phyloP scores from a whole-genome alignment of 352 stramenopile species.

The Elongisporangium senticosum region DNA sequence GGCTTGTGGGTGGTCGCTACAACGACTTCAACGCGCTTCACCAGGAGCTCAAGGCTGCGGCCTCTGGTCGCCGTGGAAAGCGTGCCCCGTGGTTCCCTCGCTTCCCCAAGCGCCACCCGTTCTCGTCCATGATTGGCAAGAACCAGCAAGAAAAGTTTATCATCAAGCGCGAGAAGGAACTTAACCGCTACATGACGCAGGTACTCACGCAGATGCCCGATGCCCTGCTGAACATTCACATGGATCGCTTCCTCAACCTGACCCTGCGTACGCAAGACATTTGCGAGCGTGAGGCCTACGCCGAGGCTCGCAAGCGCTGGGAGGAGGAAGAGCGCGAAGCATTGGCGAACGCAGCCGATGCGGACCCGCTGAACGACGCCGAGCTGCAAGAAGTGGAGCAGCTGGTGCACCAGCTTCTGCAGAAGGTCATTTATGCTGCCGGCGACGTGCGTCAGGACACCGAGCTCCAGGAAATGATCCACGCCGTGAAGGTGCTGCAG shows the following conservation, averaged over 20 bases:
- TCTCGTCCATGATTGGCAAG: constrained; percentile 89
- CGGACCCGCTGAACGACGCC: constrained; percentile 80
- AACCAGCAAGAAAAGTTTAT: constrained; percentile 90
- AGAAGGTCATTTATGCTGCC: constrained; percentile 87
- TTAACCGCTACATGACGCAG: constrained; percentile 90
- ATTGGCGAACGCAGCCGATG: constrained; percentile 77
- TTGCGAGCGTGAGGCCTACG: constrained; percentile 83
- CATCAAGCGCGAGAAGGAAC: constrained; percentile 87
- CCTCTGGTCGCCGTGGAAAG: constrained; percentile 79
- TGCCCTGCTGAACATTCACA: constrained; percentile 82
- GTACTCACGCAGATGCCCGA: constrained; percentile 89
- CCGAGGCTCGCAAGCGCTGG: constrained; percentile 82
- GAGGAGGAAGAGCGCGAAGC: constrained; percentile 86
- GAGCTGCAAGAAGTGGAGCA: constrained; percentile 87
- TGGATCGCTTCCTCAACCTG: constrained; percentile 88
- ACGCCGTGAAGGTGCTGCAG: constrained; percentile 84
- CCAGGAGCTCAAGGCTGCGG: constrained; percentile 84
- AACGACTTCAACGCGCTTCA: constrained; percentile 89
- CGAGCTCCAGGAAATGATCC: constrained; percentile 88
- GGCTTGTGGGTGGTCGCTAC: constrained; percentile 84
- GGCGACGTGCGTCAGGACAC: constrained; percentile 85
- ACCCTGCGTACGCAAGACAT: constrained; percentile 84
- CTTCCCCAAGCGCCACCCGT: constrained; percentile 86
- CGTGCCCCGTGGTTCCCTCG: constrained; percentile 86
- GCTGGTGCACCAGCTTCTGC: constrained; percentile 80